Evolutionary conservation across 169 alveolate species (phyloP).

Genomic region (Plasmodium chabaudi): DNA sequence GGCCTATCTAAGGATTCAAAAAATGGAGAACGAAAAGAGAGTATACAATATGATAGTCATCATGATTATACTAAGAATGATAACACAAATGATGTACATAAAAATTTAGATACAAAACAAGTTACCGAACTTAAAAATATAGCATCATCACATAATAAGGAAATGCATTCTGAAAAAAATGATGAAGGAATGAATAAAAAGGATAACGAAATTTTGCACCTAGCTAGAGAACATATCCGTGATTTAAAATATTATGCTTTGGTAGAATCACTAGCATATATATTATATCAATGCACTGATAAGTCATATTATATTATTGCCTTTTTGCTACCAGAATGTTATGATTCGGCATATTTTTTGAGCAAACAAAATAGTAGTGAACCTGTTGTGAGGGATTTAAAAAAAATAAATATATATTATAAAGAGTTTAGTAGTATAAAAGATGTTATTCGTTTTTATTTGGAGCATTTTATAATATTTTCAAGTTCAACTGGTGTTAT

Average conservation of each 20-base stretch:
- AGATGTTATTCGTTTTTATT: conserved; percentile 81
- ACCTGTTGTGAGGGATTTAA: conserved; percentile 44
- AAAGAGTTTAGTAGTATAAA: conserved; percentile 81
- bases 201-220: conserved; percentile 39
- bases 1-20: not conserved
- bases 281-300: conserved; percentile 69
- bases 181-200: conserved; percentile 31
- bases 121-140: not conserved
- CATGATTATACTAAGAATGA: not conserved
- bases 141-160: not conserved
- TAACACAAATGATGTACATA: not conserved
- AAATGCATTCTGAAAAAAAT: not conserved
- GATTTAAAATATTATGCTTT: conserved; percentile 64
- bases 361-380: conserved; percentile 31
- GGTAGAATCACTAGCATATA: conserved; percentile 75
- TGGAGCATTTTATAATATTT: conserved; percentile 79
- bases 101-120: not conserved
- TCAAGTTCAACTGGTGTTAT: conserved; percentile 83
- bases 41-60: no score
- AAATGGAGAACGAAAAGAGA: not conserved
- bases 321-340: conserved; percentile 66
- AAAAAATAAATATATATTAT: conserved; percentile 69
- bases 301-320: conserved; percentile 56
- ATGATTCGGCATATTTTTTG: conserved; percentile 38
- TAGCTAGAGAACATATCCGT: conserved; percentile 49